These are phyloP conservation scores for Lathyrus aphaca DNA, from an alignment of 306 rosid species.

Conservation along the genomic window DNA sequence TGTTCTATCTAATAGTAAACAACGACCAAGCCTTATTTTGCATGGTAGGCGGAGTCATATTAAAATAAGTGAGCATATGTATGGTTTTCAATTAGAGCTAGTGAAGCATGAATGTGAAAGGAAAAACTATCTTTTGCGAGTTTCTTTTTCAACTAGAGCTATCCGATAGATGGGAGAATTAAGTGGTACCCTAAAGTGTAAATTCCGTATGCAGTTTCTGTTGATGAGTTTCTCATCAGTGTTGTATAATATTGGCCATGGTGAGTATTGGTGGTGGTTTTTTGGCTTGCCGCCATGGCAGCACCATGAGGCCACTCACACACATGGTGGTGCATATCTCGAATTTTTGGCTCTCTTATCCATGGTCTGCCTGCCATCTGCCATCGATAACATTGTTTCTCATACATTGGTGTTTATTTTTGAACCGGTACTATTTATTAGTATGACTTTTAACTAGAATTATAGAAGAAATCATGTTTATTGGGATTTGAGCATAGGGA, in stretches of 20 bases:
- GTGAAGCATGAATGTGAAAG: conserved; percentile 25
- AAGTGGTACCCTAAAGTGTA: conserved; percentile 9
- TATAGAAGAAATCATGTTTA: background rate
- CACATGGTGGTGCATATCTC: no score
- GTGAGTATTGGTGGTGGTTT: no score
- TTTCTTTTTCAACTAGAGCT: conserved; percentile 23
- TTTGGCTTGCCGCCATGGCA: no score
- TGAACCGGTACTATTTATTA: conserved; percentile 2
- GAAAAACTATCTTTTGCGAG: conserved; percentile 14
- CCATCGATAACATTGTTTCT: background rate
- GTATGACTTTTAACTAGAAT: conserved; percentile 19
- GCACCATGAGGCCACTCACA: no score
- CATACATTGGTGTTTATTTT: conserved; percentile 14
- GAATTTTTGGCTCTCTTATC: no score
- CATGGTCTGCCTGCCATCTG: no score
- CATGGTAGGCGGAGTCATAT: background rate
- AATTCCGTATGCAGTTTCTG: conserved; percentile 19
- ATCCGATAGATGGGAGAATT: conserved; percentile 13
- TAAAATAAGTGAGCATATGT: conserved; percentile 1
- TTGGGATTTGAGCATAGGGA: conserved; percentile 8
- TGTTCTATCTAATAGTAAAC: conserved; percentile 22
- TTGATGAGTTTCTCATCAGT: conserved; percentile 18
- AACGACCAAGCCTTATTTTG: background rate
- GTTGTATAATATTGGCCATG: no score
- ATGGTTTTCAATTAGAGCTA: conserved; percentile 27